phyloP scores from a whole-genome alignment of 352 stramenopile genomes.

The Globisporangium uncinulatum region DNA sequence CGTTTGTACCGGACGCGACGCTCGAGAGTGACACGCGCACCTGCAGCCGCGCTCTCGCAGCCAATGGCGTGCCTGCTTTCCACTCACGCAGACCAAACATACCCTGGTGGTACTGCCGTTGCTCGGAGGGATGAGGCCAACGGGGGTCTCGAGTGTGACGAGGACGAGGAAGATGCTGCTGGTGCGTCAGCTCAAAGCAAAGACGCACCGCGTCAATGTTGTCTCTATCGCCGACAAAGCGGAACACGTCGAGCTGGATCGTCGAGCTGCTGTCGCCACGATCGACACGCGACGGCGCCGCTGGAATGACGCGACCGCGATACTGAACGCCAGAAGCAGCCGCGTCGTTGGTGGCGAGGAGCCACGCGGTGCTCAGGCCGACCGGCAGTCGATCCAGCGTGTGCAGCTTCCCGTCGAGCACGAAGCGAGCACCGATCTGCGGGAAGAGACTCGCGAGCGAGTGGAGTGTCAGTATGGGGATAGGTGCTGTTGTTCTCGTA shows the following conservation, averaged over 20 bases:
- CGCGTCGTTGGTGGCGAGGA: not conserved
- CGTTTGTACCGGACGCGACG: no score
- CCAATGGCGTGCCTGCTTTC: not conserved
- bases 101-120: not conserved
- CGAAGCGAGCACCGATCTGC: not conserved
- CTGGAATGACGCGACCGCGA: not conserved
- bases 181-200: not conserved
- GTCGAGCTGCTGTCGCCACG: not conserved
- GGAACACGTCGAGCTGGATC: not conserved
- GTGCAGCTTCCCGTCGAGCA: not conserved
- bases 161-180: no score
- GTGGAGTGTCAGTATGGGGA: not conserved
- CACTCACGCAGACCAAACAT: not conserved
- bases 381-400: not conserved
- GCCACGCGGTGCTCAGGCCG: not conserved
- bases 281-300: not conserved
- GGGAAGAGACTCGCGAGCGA: not conserved
- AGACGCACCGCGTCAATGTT: not conserved
- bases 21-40: not conserved
- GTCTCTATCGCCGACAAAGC: not conserved
- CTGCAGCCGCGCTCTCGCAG: not conserved
- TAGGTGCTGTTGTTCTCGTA: no score
- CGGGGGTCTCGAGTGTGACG: no score
- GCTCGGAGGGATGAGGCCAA: no score
- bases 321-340: not conserved